phyloP scores from a whole-genome alignment of 768 basidiomycete genomes.

The Cyathus striatus region DNA sequence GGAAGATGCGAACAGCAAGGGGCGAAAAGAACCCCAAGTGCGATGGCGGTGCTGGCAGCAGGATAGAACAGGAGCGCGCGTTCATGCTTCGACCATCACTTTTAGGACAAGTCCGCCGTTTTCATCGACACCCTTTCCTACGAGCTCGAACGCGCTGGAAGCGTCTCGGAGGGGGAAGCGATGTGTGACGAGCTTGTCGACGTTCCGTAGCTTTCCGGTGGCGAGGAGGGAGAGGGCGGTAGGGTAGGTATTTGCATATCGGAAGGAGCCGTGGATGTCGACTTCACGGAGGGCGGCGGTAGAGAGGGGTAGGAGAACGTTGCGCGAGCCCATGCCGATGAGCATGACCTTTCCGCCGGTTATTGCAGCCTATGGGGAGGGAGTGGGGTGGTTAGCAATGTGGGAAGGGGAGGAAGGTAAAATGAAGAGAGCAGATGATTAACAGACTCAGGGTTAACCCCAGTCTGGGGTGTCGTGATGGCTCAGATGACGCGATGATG shows the following conservation, averaged over 20 bases:
- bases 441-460: not conserved
- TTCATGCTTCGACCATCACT: conserved; percentile 63
- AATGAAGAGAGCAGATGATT: conserved; percentile 8
- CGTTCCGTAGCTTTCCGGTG: conserved; percentile 57
- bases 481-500: no score
- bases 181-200: conserved; percentile 78
- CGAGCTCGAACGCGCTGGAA: conserved; percentile 74
- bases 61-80: not conserved
- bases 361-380: conserved; percentile 56
- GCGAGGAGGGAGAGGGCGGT: conserved; percentile 76
- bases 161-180: conserved; percentile 63
- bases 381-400: not conserved
- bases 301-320: conserved; percentile 77
- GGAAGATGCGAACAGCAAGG: no score
- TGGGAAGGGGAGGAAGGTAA: conserved; percentile 3
- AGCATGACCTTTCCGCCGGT: conserved; percentile 89
- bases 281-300: conserved; percentile 84
- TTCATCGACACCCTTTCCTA: conserved; percentile 74
- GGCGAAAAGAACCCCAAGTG: no score
- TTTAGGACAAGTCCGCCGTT: conserved; percentile 83
- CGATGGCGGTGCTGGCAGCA: no score
- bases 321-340: conserved; percentile 92
- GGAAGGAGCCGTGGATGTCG: conserved; percentile 88
- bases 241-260: conserved; percentile 87
- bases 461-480: not conserved